Conservation (phyloP, 495 filamentous ascomycete species). For the Mycothermus thermophilus region DNA sequence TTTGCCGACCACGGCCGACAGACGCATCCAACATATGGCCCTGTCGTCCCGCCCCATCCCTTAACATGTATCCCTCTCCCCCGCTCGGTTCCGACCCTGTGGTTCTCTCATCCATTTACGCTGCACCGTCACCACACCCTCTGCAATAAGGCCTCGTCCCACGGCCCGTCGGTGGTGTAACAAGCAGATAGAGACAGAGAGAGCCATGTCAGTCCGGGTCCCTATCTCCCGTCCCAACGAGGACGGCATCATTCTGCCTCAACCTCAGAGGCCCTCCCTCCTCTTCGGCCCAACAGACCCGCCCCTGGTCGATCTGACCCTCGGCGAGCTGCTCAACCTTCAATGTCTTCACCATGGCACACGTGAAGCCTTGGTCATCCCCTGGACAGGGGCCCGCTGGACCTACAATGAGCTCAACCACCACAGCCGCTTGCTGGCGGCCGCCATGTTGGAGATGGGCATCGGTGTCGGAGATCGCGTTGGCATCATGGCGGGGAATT, state of each 20-base stretch:
- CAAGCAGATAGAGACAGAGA: not conserved
- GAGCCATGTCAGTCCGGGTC: conserved; percentile 7
- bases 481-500: conserved; percentile 59
- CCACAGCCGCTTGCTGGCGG: conserved; percentile 44
- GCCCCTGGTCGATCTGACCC: conserved; percentile 44
- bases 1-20: no score
- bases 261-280: conserved; percentile 32
- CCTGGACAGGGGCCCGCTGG: conserved; percentile 53
- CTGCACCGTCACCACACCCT: not conserved
- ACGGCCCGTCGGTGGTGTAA: not conserved
- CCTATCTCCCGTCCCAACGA: conserved; percentile 7
- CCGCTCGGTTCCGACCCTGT: conserved; percentile 1
- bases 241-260: conserved; percentile 15
- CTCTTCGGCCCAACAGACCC: conserved; percentile 47
- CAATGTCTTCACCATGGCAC: conserved; percentile 47
- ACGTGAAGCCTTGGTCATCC: conserved; percentile 48
- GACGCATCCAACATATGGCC: no score
- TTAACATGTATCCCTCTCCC: no score
- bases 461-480: conserved; percentile 50
- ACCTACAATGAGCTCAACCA: conserved; percentile 51
- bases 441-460: conserved; percentile 43
- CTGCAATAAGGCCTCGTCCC: not conserved
- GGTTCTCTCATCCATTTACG: conserved; percentile 1
- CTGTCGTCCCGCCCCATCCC: no score
- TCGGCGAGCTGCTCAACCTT: conserved; percentile 46